Evolutionary conservation across 1,284 basidiomycete species (phyloP).

Genomic region (Hemileia vastatrix): DNA sequence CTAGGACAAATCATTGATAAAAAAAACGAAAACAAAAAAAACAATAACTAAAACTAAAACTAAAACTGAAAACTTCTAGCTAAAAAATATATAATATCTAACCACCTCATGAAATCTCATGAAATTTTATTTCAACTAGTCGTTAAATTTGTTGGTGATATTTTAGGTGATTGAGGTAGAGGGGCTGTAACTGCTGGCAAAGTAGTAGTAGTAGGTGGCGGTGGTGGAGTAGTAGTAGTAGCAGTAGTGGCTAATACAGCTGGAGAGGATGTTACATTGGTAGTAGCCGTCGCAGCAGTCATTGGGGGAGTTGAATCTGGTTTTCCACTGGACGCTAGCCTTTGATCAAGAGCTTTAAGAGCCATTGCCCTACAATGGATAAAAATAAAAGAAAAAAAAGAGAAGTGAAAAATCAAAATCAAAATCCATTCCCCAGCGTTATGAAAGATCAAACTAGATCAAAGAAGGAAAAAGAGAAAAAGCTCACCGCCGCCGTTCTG

Average conservation of each 20-base stretch:
- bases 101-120: too few species aligned
- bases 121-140: too few species aligned
- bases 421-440: too few species aligned
- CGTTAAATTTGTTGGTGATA: too few species aligned
- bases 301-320: background rate
- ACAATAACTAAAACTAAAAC: too few species aligned
- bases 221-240: background rate
- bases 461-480: background rate
- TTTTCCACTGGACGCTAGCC: slow-evolving; percentile 53
- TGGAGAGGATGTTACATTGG: slow-evolving; percentile 1
- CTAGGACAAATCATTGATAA: too few species aligned
- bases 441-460: background rate
- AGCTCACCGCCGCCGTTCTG: slow-evolving; percentile 72
- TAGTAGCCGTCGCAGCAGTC: slow-evolving; percentile 10
- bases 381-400: slow-evolving; percentile 11
- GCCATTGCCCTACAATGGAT: slow-evolving; percentile 64
- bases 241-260: background rate
- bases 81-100: too few species aligned
- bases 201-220: background rate
- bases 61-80: too few species aligned
- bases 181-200: background rate
- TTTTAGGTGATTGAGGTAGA: too few species aligned
- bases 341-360: slow-evolving; percentile 86
- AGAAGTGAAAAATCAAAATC: slow-evolving; percentile 6
- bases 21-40: too few species aligned